phyloP scores from a whole-genome alignment of 164 flowering plant species.

The Santalum album region DNA sequence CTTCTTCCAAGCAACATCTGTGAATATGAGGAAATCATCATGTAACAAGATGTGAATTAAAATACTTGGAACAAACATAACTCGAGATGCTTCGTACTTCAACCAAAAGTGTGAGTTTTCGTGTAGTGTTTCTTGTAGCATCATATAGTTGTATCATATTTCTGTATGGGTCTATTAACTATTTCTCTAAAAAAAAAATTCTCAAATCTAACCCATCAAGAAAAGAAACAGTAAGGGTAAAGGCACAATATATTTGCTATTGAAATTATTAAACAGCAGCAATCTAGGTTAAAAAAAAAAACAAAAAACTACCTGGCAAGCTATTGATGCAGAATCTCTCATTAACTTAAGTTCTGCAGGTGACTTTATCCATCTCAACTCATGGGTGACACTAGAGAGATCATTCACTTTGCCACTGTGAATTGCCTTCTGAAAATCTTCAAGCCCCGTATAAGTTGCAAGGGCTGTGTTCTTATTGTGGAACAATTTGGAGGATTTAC shows the following conservation, averaged over 20 bases:
- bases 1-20: too few species aligned
- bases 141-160: too few species aligned
- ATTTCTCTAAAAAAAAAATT: too few species aligned
- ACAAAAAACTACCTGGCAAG: conserved; percentile 63
- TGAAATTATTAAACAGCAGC: too few species aligned
- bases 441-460: conserved; percentile 49
- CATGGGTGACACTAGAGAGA: conserved; percentile 56
- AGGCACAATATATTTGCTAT: too few species aligned
- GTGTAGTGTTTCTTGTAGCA: too few species aligned
- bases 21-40: too few species aligned
- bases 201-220: background rate
- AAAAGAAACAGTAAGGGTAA: background rate
- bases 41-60: too few species aligned
- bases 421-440: conserved; percentile 51
- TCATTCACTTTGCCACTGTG: conserved; percentile 49
- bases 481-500: conserved; percentile 45
- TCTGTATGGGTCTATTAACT: too few species aligned
- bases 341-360: conserved; percentile 75
- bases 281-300: background rate
- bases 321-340: conserved; percentile 84
- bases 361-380: conserved; percentile 74
- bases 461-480: conserved; percentile 56
- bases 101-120: too few species aligned
- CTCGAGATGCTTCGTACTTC: too few species aligned
- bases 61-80: too few species aligned